phyloP scores from a whole-genome alignment of 805 yeast species.

The Zygotorulaspora danielsina region DNA sequence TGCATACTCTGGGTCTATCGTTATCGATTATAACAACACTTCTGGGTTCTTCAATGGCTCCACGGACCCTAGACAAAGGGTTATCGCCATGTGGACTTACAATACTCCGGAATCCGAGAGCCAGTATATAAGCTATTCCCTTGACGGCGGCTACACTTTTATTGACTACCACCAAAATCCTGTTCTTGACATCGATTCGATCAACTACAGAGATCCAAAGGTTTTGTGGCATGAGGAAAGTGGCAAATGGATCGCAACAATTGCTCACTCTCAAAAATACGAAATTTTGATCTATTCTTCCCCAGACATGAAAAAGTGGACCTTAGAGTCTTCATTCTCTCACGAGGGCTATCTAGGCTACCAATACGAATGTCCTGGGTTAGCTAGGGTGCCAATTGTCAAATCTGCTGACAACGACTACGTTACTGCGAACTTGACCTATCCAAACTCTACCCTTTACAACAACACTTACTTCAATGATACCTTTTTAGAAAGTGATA shows the following conservation, averaged over 20 bases:
- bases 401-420: slow-evolving; percentile 6
- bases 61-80: slow-evolving; percentile 31
- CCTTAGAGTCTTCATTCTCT: slow-evolving; percentile 28
- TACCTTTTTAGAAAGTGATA: slow-evolving; percentile 8
- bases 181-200: slow-evolving; percentile 31
- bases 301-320: slow-evolving; percentile 29
- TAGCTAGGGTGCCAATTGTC: slow-evolving; percentile 33
- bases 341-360: slow-evolving; percentile 33
- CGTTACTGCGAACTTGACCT: slow-evolving; percentile 6
- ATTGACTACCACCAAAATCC: slow-evolving; percentile 32
- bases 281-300: slow-evolving; percentile 32
- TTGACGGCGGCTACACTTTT: slow-evolving; percentile 38
- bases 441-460: slow-evolving; percentile 6
- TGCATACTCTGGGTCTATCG: slow-evolving; percentile 39
- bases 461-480: slow-evolving; percentile 11
- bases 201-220: slow-evolving; percentile 38
- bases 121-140: slow-evolving; percentile 37
- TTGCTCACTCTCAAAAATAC: slow-evolving; percentile 32
- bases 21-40: slow-evolving; percentile 38
- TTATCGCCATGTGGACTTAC: slow-evolving; percentile 39
- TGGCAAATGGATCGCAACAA: slow-evolving; percentile 33
- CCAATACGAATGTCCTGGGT: slow-evolving; percentile 43
- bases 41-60: slow-evolving; percentile 34
- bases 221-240: slow-evolving; percentile 35
- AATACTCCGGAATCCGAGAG: slow-evolving; percentile 27